Conservation (phyloP, 164 flowering plant species). For the Cinnamomum chago region DNA sequence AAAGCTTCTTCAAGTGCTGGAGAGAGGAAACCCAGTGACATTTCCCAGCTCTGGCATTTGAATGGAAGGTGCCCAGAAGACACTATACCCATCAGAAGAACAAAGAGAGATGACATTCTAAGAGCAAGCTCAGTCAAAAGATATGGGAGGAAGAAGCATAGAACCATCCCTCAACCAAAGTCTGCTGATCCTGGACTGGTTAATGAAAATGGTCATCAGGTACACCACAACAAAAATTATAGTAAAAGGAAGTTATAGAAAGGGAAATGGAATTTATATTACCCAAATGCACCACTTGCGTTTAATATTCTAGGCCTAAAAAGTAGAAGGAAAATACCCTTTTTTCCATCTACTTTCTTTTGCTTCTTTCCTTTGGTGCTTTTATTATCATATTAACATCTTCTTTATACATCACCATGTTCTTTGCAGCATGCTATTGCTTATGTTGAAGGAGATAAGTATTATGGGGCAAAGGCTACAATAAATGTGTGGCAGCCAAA, state of each 20-base stretch:
- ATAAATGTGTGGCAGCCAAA: conserved; percentile 95
- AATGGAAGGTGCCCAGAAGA: conserved; percentile 79
- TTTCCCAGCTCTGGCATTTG: conserved; percentile 75
- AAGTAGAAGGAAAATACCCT: too few relatives aligned
- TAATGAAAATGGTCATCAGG: conserved; percentile 91
- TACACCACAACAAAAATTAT: conserved; percentile 11
- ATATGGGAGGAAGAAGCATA: conserved; percentile 80
- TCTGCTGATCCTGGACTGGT: conserved; percentile 81
- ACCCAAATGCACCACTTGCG: too few relatives aligned
- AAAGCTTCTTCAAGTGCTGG: conserved; percentile 36
- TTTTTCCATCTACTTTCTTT: not conserved
- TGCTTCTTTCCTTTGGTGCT: conserved; percentile 2
- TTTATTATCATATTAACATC: too few relatives aligned
- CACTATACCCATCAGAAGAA: conserved; percentile 86
- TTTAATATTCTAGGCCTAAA: too few relatives aligned
- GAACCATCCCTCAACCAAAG: conserved; percentile 63
- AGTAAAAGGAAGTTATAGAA: too few relatives aligned
- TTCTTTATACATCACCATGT: not conserved
- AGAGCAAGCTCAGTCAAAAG: conserved; percentile 90
- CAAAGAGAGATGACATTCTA: conserved; percentile 69
- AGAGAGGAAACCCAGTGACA: conserved; percentile 26
- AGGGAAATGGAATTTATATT: too few relatives aligned
- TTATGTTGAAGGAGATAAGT: conserved; percentile 89
- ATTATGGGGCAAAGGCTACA: conserved; percentile 95
- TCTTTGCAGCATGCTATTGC: conserved; percentile 83